Percentiles rank a stretch among this genome's conserved stretches.
These are phyloP conservation scores for Solidago caesia DNA, from an alignment of 129 eudicot genomes.

Conservation along the genomic window DNA sequence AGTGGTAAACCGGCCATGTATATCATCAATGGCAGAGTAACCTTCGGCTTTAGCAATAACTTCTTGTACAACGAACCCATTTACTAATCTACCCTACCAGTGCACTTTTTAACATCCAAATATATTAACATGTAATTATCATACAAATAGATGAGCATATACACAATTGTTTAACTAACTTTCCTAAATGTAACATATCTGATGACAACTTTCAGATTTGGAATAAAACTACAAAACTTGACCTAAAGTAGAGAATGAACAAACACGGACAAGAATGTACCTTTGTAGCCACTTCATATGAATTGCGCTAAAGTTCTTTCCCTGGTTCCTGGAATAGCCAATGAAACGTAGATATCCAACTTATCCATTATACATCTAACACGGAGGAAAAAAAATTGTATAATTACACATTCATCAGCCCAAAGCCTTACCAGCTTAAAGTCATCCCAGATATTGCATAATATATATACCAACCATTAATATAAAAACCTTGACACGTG, in stretches of 20 bases:
- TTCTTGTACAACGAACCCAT: not conserved
- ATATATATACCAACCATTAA: too few relatives aligned
- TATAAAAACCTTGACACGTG: not conserved
- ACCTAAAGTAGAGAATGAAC: conserved; percentile 7
- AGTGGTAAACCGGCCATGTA: too few relatives aligned
- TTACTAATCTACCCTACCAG: not conserved
- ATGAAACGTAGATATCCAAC: not conserved
- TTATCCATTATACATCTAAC: not conserved
- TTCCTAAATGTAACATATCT: conserved; percentile 14
- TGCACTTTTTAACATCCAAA: not conserved
- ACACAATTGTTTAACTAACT: not conserved
- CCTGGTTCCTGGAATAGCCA: conserved; percentile 58
- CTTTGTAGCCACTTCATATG: conserved; percentile 78
- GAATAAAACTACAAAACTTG: not conserved
- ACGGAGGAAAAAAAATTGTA: not conserved
- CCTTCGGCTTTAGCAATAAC: too few relatives aligned
- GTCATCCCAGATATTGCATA: not conserved
- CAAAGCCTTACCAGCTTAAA: not conserved
- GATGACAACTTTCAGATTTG: not conserved
- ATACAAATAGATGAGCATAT: not conserved
- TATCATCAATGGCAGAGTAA: too few relatives aligned
- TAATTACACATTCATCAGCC: not conserved
- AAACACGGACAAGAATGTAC: conserved; percentile 33
- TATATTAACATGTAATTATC: not conserved
- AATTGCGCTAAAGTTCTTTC: conserved; percentile 75